Evolutionary conservation across 2,329 filamentous ascomycete genomes (phyloP).

Genomic region (Colletotrichum sp.): DNA sequence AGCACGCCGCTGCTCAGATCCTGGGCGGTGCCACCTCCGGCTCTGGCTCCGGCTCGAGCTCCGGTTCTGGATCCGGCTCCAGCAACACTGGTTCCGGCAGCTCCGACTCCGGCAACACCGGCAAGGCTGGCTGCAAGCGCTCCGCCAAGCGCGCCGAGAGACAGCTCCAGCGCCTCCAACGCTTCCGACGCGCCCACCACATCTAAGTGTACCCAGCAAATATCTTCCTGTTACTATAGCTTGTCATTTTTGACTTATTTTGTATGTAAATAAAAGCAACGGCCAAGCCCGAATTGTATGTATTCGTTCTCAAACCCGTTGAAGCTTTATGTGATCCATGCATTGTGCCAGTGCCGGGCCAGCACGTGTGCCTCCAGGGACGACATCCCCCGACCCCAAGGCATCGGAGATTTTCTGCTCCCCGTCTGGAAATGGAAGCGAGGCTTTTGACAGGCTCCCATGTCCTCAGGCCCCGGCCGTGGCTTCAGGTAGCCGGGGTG

Average conservation of each 20-base stretch:
- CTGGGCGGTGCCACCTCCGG: constrained; percentile 24
- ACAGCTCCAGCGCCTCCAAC: constrained; percentile 48
- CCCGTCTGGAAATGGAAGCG: not conserved
- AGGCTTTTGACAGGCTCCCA: not conserved
- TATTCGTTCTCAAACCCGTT: not conserved
- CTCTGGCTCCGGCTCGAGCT: constrained; percentile 27
- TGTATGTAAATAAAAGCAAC: not conserved
- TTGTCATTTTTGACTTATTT: not conserved
- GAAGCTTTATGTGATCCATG: not conserved
- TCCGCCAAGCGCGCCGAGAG: constrained; percentile 50
- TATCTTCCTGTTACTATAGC: not conserved
- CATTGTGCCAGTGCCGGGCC: not conserved
- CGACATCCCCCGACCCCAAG: not conserved
- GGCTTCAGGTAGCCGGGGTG: not conserved
- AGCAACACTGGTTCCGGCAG: not conserved
- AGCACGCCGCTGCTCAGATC: constrained; percentile 20
- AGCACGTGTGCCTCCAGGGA: not conserved
- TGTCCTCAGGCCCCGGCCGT: not conserved
- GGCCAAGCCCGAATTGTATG: not conserved
- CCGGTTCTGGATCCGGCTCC: constrained; percentile 29
- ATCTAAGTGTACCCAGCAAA: not conserved
- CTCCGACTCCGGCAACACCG: not conserved
- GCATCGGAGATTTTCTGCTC: not conserved
- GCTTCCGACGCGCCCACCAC: constrained; percentile 13
- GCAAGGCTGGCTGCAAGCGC: constrained; percentile 3